These are phyloP conservation scores for Astrocystis sublimbata DNA, from an alignment of 495 filamentous ascomycete genomes.

Conservation along the genomic window DNA sequence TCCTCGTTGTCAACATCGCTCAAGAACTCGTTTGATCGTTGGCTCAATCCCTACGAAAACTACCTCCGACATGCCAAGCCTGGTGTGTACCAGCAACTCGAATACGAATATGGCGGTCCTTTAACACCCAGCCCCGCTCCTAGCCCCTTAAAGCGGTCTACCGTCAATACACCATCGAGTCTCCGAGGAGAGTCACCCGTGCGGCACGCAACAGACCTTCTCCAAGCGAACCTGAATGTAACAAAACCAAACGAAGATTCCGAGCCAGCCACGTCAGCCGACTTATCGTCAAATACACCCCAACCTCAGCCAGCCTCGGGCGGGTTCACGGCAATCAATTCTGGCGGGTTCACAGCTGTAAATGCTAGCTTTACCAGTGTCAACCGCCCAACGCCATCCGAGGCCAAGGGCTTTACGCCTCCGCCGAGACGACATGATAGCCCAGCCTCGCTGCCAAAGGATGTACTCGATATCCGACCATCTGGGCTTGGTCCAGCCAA, in stretches of 20 bases:
- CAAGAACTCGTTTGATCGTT: constrained; percentile 97
- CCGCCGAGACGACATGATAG: constrained; percentile 52
- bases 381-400: constrained; percentile 53
- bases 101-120: constrained; percentile 90
- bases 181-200: constrained; percentile 68
- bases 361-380: constrained; percentile 76
- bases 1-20: constrained; percentile 98
- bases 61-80: constrained; percentile 91
- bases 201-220: constrained; percentile 65
- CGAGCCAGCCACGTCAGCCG: constrained; percentile 52
- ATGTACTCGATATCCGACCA: constrained; percentile 60
- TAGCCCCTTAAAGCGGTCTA: constrained; percentile 79
- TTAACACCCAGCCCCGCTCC: constrained; percentile 88
- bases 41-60: constrained; percentile 95
- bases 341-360: constrained; percentile 46
- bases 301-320: constrained; percentile 28
- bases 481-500: constrained; percentile 54
- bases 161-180: constrained; percentile 67
- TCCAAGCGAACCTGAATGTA: constrained; percentile 64
- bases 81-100: constrained; percentile 93
- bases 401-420: constrained; percentile 43
- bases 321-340: constrained; percentile 86
- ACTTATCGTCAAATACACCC: constrained; percentile 49
- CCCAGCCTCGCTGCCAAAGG: constrained; percentile 55
- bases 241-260: constrained; percentile 45